Base-by-base conservation (phyloP, 2,329 filamentous ascomycete species). In the Rhynchosporium agropyri region DNA sequence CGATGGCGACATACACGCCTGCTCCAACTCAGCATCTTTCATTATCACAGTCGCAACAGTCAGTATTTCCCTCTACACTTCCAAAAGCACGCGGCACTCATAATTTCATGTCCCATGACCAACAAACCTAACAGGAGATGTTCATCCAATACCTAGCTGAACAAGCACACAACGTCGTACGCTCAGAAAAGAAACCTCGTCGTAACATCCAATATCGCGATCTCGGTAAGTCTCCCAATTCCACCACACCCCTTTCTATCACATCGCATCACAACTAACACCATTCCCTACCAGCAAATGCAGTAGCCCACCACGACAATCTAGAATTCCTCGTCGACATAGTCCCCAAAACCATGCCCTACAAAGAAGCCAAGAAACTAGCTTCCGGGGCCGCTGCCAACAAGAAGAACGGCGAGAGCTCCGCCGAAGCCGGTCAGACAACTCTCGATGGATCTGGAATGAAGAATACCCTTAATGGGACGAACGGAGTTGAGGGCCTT, bases 191-290 rank as follows among this genome's bases (percentile, higher is more conserved):
- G 71, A 98, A 98, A 76, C 94, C 94, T 5, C 84, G 95, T 62
- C 87, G 93, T 65, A 97, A 96, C 73, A 89, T 99, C 66, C 95
- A 98, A 76, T 99, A 99, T 80, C 91, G 91, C 74, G 95, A 99
- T 77, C 83, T 99, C 48, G 89, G 90, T 92, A 79, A 20, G 20
- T 20, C 20, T 20, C 20, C 1, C 63, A 15, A 28, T 8, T 33
- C 26, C 57, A 9, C 60, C 46, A 7, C 20, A 1, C 20, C 20
- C 20, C 20, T 26, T 28, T 60, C 42, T 48, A 40, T 36, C 42
- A 40, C 46, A 13, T 56, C 64, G 50, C 33, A 53, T 36, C 33
- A 36, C 33, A 56, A 63, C 64, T 54, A 53, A 59, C 58, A 61
- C n/a, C 9, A 36, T 10, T 10, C 9, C 33, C 9, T 51, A 9